Conservation (phyloP, 768 basidiomycete species). For the Rhodosporidiobolus odoratus region DNA sequence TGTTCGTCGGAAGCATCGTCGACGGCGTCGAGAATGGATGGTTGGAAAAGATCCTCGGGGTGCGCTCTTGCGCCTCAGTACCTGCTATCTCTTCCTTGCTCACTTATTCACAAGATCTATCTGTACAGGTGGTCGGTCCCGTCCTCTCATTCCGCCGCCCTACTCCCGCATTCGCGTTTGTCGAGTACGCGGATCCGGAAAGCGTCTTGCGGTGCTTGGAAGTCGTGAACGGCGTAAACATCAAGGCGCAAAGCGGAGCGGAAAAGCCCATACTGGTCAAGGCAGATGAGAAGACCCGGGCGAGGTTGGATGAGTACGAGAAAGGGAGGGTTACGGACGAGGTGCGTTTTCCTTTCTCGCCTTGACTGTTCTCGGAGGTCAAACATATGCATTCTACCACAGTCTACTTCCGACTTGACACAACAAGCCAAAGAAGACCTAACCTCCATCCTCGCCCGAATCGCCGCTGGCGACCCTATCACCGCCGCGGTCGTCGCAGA, state of each 20-base stretch:
- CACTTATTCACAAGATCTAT: neutral
- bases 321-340: slow-evolving; percentile 72
- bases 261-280: slow-evolving; percentile 74
- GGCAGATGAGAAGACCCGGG: slow-evolving; percentile 89
- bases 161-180: slow-evolving; percentile 97
- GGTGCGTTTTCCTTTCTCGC: slow-evolving; percentile 53
- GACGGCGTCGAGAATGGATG: slow-evolving; percentile 39
- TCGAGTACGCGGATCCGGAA: slow-evolving; percentile 89
- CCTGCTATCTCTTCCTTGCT: neutral
- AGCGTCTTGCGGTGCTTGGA: slow-evolving; percentile 71
- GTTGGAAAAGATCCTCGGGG: slow-evolving; percentile 40
- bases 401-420: slow-evolving; percentile 67
- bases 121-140: slow-evolving; percentile 73
- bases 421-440: slow-evolving; percentile 39
- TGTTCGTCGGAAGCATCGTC: slow-evolving; percentile 41
- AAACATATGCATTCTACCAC: slow-evolving; percentile 4
- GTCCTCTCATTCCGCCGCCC: slow-evolving; percentile 81
- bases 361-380: neutral
- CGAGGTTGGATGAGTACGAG: slow-evolving; percentile 78
- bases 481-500: neutral
- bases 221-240: slow-evolving; percentile 60
- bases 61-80: slow-evolving; percentile 21
- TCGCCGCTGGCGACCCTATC: slow-evolving; percentile 26
- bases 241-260: slow-evolving; percentile 60
- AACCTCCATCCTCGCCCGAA: slow-evolving; percentile 16